Base-by-base conservation (phyloP, 73 alveolate genomes). In the Paramecium primaurelia region DNA sequence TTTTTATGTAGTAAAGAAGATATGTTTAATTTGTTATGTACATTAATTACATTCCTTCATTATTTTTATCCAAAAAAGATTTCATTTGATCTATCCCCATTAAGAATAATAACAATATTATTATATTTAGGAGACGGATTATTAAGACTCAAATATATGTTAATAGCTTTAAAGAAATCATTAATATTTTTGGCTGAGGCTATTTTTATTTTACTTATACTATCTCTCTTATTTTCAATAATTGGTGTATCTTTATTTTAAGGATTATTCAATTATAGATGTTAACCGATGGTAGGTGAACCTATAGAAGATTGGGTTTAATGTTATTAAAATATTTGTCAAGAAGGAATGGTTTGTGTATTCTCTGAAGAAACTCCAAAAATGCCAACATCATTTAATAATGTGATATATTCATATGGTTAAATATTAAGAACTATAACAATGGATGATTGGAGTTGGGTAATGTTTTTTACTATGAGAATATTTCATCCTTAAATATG, bases 361-460 rank as follows among this genome's bases (percentile, higher is more conserved):
- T 37, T 34, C 10, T 22, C 37, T n/a, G 1, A 8, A n/a, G 88
- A 75, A n/a, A 37, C 88, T 5, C 68, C 60, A 18, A 37, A 75
- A 7, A 8, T 75, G 2, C 88, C 88, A 37, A 75, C 38, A 12
- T 37, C 58, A 10, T 75, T 37, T 38, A 75, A 75, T 75, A 75
- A 75, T 75, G 34, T 75, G 59, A 40, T 75, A 4, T 75, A 4
- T 40, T 75, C 88, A 1, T 75, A 11, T 75, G 88, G 64, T 4
- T 45, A 75, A 38, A 37, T 75, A 1, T 45, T 75, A 22, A 30
- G 88, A 34, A 40, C 60, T 16, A 40, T 34, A 37, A 75, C 88
- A 14, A 75, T 75, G 88, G 88, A 75, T 75, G 88, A 40, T 37
- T 75, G 88, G 88, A 75, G 60, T 75, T 34, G 38, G 42, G 88